These are phyloP conservation scores for Oryza rufipogon DNA, from an alignment of 176 grass and related monocot species.

Conservation along the genomic window DNA sequence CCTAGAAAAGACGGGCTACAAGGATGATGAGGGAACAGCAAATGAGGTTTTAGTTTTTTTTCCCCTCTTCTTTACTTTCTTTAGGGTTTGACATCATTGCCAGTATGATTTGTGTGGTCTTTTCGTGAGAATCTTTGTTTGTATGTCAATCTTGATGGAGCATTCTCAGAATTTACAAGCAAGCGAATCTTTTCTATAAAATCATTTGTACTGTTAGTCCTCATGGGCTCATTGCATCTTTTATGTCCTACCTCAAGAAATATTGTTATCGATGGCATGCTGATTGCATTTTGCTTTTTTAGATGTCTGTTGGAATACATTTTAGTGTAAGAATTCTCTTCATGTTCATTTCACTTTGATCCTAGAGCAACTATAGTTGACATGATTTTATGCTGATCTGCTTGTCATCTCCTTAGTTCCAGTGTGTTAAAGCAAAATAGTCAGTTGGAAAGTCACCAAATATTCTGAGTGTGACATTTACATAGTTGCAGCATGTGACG, in stretches of 20 bases:
- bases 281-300: neutral
- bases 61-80: neutral
- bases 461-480: neutral
- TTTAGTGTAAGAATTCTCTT: neutral
- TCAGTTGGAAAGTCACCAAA: neutral
- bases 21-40: constrained; percentile 94
- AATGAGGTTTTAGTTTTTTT: constrained; percentile 80
- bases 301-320: neutral
- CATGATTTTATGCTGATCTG: constrained; percentile 1
- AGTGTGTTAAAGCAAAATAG: neutral
- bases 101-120: neutral
- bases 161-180: constrained; percentile 19
- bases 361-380: neutral
- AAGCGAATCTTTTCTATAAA: constrained; percentile 18
- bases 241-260: constrained; percentile 2
- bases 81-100: neutral
- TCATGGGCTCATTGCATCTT: neutral
- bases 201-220: neutral
- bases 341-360: constrained; percentile 12
- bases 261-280: neutral
- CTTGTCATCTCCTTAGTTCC: neutral
- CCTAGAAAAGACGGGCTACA: constrained; percentile 87
- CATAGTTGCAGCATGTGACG: constrained; percentile 1
- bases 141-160: constrained; percentile 3
- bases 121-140: neutral